Evolutionary conservation across 108 stramenopile genomes (phyloP), one percentile per base, ranked within the genome.

Genomic region (Licmophora abbreviata): DNA sequence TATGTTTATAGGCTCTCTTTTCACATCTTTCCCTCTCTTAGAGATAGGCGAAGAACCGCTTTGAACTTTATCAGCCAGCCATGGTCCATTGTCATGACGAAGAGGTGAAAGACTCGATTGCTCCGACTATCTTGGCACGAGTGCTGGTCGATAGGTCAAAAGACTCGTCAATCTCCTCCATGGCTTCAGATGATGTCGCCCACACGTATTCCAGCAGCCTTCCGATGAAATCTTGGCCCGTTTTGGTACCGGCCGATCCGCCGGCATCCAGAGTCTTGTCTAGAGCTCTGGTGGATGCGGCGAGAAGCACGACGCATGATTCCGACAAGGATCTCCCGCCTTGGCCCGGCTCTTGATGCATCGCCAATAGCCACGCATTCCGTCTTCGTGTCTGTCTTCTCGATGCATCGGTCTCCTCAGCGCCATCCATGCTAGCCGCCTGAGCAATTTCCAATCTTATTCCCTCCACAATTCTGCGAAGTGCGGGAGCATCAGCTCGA

Each of bases 401-500:
- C 29, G 79, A 66, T 6, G 70, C 59, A 38, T 46, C 54, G 9
- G 56, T 48, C 0, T 48, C 71, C 38, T 53, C 35, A 28, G 74
- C 69, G 40, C 75, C 79, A 52, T 68, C 74, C 63, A 86, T 61
- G 54, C 68, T 72, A 26, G 55, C 68, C 18, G 86, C 86, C 46
- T 92, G 91, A 17, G 85, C 78, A 25, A 92, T 65, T 33, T 85
- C 82, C 48, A 86, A 63, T 20, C 92, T 54, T 23, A 93, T 48
- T 23, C 92, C 83, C 48, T 83, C 92, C 8, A 73, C 80, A 6
- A 88, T 58, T 5, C 83, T 59, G 17, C 92, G 77, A 28, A 93
- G 43, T 4, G 92, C 92, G 9, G 92, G 80, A 1, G 87, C 82
- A 56, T 93, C 92, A 15, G 92, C 92, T 32, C 87, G 69, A 22